Conservation (phyloP, 352 stramenopile species). For the Phytophthora sp. region DNA sequence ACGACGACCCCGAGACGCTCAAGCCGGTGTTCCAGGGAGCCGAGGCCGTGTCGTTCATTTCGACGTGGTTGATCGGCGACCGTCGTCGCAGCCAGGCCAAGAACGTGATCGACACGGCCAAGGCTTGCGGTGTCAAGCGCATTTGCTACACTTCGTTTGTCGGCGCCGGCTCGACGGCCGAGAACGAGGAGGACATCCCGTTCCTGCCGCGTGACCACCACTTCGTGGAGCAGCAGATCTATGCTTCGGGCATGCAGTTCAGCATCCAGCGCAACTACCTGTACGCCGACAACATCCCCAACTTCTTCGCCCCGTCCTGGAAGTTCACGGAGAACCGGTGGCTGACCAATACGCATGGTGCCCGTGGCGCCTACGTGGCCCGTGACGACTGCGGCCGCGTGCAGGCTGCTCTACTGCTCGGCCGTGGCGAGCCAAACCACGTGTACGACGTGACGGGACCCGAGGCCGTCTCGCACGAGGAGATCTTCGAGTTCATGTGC, state of each 20-base stretch:
- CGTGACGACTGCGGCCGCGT: constrained; percentile 24
- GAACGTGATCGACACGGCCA: constrained; percentile 21
- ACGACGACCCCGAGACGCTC: constrained; percentile 25
- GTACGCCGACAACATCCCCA: constrained; percentile 33
- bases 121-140: constrained; percentile 24
- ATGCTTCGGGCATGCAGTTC: constrained; percentile 10
- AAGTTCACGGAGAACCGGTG: constrained; percentile 29
- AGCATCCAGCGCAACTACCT: constrained; percentile 38
- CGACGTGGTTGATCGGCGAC: constrained; percentile 34
- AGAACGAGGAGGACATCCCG: constrained; percentile 27
- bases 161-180: constrained; percentile 17
- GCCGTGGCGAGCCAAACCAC: constrained; percentile 25
- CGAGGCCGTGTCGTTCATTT: constrained; percentile 25
- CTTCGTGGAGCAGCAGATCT: constrained; percentile 31
- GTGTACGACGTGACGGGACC: constrained; percentile 31
- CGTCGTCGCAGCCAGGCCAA: constrained; percentile 28
- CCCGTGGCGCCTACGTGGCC: constrained; percentile 8
- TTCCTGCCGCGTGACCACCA: constrained; percentile 35
- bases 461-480: constrained; percentile 23
- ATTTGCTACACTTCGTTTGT: constrained; percentile 26
- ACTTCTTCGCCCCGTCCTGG: constrained; percentile 31
- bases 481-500: constrained; percentile 38
- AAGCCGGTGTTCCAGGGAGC: constrained; percentile 29
- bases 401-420: constrained; percentile 23
- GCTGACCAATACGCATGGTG: constrained; percentile 26